These are phyloP conservation scores for Huntiella abstrusa DNA, from an alignment of 2,329 filamentous ascomycete genomes.

Conservation along the genomic window DNA sequence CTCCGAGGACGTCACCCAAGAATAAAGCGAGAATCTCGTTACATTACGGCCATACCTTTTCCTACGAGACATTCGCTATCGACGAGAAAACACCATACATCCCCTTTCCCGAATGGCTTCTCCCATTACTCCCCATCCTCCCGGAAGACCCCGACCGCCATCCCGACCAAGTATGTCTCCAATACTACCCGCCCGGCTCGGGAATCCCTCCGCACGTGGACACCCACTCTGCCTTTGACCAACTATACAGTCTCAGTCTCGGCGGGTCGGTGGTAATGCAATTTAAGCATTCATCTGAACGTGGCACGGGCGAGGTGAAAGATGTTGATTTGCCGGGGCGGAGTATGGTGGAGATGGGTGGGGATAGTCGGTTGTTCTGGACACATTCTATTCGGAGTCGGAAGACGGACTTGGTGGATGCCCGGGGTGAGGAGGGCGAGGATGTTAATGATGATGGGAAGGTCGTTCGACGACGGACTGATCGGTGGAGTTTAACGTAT, in stretches of 20 bases:
- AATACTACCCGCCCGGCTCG: constrained; percentile 39
- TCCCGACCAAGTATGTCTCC: constrained; percentile 39
- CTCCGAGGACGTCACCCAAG: constrained; percentile 16
- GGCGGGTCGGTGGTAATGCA: constrained; percentile 26
- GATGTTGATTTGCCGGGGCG: constrained; percentile 29
- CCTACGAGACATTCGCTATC: constrained; percentile 38
- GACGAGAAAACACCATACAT: constrained; percentile 30
- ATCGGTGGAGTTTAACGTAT: constrained; percentile 37
- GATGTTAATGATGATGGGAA: too few species aligned
- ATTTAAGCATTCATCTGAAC: constrained; percentile 19
- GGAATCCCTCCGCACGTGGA: constrained; percentile 44
- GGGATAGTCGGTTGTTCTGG: constrained; percentile 33
- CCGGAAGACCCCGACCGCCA: constrained; percentile 20
- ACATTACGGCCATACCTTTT: constrained; percentile 38
- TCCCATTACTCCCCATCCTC: constrained; percentile 25
- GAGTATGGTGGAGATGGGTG: constrained; percentile 32
- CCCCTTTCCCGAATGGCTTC: constrained; percentile 32
- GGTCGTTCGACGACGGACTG: constrained; percentile 17
- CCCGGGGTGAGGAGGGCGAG: constrained; percentile 17
- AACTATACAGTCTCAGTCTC: constrained; percentile 27
- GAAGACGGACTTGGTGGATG: constrained; percentile 32
- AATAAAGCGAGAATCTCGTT: constrained; percentile 23
- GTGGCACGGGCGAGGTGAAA: constrained; percentile 13
- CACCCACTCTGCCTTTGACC: constrained; percentile 29
- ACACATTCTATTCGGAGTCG: constrained; percentile 35